These are phyloP conservation scores for Tilletia walkeri DNA, from an alignment of 1,284 basidiomycete genomes.

Conservation along the genomic window DNA sequence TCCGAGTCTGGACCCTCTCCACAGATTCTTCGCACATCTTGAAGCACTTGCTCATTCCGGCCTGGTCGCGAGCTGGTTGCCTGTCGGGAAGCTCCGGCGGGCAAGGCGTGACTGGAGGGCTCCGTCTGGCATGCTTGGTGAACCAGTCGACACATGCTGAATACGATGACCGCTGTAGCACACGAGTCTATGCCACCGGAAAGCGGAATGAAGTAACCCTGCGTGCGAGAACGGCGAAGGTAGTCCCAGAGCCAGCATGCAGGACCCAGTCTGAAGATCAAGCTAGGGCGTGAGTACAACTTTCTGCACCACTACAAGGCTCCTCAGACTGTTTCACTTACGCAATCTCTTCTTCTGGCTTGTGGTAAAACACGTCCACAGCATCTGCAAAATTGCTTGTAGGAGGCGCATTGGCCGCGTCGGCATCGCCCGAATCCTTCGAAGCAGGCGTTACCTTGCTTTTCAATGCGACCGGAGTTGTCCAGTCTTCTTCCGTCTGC, in stretches of 20 bases:
- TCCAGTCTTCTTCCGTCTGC: conserved; percentile 55
- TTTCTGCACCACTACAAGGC: not conserved
- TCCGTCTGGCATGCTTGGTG: conserved; percentile 66
- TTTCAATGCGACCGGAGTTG: not conserved
- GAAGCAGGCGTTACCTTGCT: not conserved
- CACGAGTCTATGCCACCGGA: conserved; percentile 98
- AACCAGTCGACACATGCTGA: conserved; percentile 92
- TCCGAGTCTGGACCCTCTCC: conserved; percentile 75
- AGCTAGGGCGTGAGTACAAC: not conserved
- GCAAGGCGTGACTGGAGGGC: not conserved
- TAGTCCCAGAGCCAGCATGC: conserved; percentile 99
- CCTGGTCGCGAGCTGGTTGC: conserved; percentile 8
- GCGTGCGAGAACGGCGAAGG: conserved; percentile 83
- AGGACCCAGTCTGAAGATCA: conserved; percentile 72
- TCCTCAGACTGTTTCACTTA: conserved; percentile 58
- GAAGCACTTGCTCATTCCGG: conserved; percentile 79
- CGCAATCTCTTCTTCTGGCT: conserved; percentile 96
- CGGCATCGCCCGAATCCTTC: conserved; percentile 5
- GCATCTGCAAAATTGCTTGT: not conserved
- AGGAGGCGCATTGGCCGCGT: conserved; percentile 19
- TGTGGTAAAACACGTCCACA: conserved; percentile 69
- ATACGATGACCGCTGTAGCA: conserved; percentile 90
- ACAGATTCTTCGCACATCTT: conserved; percentile 82
- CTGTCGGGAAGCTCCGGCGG: not conserved
- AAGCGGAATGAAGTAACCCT: conserved; percentile 93